Base-by-base conservation (phyloP, 1,139 yeast species). In the Wickerhamomyces sp. region DNA sequence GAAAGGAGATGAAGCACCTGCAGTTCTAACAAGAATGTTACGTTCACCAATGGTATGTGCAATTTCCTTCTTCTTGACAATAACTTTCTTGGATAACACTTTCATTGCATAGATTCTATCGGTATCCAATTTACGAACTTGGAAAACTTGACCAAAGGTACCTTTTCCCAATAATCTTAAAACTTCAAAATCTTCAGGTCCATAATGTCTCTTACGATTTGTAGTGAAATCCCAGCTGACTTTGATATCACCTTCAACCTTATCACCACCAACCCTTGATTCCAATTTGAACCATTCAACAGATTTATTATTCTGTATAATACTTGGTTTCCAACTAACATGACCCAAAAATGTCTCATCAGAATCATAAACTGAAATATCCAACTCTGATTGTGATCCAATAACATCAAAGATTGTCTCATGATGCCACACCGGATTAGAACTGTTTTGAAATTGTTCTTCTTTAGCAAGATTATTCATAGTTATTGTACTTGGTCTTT, bases 21-120 rank as follows among this genome's bases (percentile, higher is more conserved):
- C 76, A 4, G 97, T 91, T 47, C 96, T 78, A 17, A 89, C 97
- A 43, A 91, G 66, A 47, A 91, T 91, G 58, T 91, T 86, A 50
- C 98, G 72, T 64, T 91, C 98, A 24, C 97, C 97, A 51, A 91
- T 87, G 3, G 98, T 91, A 59, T 91, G 98, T 2, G 96, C 96
- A 49, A 91, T 84, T 62, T 91, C 98, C 61, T 89, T 89, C 71
- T 89, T 91, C 61, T 86, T 88, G 35, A 91, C 96, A 62, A 91
- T 91, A 30, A 88, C 93, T 58, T 88, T 88, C 59, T 91, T 91
- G 23, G 94, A 83, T 37, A 91, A 72, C 19, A 91, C 94, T 62
- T 91, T 91, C 98, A 91, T 91, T 31, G 98, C 98, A 58, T 91
- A 91, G 41, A 91, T 81, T 50, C 96, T 74, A 39, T 78, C 76